Evolutionary conservation across 192 early-diverging fungal species (phyloP).

Genomic region (Funneliformis mosseae): DNA sequence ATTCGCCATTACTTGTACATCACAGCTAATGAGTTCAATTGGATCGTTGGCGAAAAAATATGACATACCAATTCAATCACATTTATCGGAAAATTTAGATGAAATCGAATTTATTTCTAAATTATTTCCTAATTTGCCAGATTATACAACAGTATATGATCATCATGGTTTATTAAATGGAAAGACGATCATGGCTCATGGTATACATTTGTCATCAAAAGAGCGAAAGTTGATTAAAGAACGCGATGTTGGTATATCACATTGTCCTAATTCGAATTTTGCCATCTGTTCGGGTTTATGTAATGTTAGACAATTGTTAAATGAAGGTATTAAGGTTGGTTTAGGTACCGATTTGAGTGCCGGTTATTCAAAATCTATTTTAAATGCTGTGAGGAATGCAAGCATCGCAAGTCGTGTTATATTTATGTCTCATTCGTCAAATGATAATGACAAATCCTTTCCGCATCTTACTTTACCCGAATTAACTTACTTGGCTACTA

Average conservation of each 20-base stretch:
- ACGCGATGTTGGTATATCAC: constrained; percentile 75
- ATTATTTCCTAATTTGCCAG: constrained; percentile 69
- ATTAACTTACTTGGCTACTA: constrained; percentile 83
- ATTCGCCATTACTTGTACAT: constrained; percentile 86
- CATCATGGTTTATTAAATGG: constrained; percentile 70
- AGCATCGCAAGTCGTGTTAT: constrained; percentile 74
- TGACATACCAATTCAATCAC: constrained; percentile 87
- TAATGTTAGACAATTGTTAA: constrained; percentile 75
- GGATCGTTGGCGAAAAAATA: constrained; percentile 71
- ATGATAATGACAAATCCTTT: constrained; percentile 35
- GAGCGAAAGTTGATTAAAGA: constrained; percentile 71
- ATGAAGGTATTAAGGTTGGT: constrained; percentile 79
- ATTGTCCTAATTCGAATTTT: constrained; percentile 95
- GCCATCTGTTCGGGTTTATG: constrained; percentile 77
- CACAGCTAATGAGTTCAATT: constrained; percentile 67
- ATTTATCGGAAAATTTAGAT: constrained; percentile 80
- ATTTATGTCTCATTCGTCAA: constrained; percentile 24
- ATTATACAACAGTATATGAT: constrained; percentile 83
- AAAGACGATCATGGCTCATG: constrained; percentile 89
- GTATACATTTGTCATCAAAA: constrained; percentile 78
- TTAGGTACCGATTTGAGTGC: constrained; percentile 94
- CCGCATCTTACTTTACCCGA: constrained; percentile 67
- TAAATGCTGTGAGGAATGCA: constrained; percentile 86
- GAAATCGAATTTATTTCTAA: constrained; percentile 77
- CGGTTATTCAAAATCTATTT: constrained; percentile 81